Evolutionary conservation across 2,329 filamentous ascomycete genomes (phyloP).

Genomic region (Cercospora sesami): DNA sequence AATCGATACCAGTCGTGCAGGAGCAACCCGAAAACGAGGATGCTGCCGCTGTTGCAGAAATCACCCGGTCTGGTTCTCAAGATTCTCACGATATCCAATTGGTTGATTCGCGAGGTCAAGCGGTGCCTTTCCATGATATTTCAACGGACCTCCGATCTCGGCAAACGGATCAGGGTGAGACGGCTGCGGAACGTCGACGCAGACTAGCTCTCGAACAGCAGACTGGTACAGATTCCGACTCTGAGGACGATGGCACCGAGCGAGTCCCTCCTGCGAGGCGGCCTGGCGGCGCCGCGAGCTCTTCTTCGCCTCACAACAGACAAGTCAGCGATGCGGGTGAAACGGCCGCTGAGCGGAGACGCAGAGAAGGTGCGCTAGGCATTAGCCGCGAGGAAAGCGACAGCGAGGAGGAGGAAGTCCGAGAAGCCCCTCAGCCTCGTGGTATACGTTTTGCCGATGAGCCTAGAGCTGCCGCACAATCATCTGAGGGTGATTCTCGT

Average conservation of each 20-base stretch:
- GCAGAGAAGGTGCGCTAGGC: constrained; percentile 73
- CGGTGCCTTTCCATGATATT: constrained; percentile 52
- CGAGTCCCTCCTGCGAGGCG: constrained; percentile 36
- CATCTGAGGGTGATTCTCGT: background rate
- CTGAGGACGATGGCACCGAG: constrained; percentile 43
- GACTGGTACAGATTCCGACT: constrained; percentile 36
- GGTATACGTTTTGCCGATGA: constrained; percentile 36
- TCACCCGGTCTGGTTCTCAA: constrained; percentile 44
- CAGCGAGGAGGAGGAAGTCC: constrained; percentile 50
- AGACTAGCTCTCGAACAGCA: constrained; percentile 39
- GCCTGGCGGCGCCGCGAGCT: constrained; percentile 6
- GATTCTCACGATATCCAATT: constrained; percentile 46
- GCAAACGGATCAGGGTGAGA: constrained; percentile 32
- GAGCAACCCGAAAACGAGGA: constrained; percentile 28
- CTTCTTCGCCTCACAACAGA: constrained; percentile 21
- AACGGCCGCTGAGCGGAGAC: constrained; percentile 71
- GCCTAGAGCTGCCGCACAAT: constrained; percentile 9
- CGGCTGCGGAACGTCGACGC: constrained; percentile 47
- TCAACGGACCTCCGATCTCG: constrained; percentile 32
- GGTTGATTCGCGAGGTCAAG: constrained; percentile 48
- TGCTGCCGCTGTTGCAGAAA: constrained; percentile 25
- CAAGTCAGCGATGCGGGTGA: constrained; percentile 54
- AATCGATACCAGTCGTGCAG: constrained; percentile 27
- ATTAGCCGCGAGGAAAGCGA: constrained; percentile 51
- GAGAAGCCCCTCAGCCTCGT: constrained; percentile 19